Evolutionary conservation across 306 rosid species (phyloP).

Genomic region (Corylus avellana): DNA sequence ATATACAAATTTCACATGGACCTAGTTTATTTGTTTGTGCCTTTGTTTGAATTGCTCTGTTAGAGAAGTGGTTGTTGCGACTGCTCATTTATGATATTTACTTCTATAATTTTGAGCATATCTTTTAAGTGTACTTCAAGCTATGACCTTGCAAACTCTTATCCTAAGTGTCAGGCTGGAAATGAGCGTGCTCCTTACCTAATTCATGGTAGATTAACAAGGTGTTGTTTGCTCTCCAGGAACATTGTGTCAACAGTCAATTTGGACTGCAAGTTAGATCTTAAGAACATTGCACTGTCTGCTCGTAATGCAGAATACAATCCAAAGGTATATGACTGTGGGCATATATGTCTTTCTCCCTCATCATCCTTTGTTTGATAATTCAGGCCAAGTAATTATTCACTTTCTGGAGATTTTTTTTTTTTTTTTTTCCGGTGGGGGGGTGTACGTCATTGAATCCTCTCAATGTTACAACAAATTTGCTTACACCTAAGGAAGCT

Average conservation of each 20-base stretch:
- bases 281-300: slow-evolving; percentile 82
- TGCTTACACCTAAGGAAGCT: background rate
- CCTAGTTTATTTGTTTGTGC: too few relatives aligned
- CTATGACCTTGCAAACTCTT: background rate
- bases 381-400: too few relatives aligned
- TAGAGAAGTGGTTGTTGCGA: too few relatives aligned
- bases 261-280: slow-evolving; percentile 93
- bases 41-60: too few relatives aligned
- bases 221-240: slow-evolving; percentile 40
- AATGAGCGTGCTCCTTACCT: slow-evolving; percentile 12
- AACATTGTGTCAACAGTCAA: slow-evolving; percentile 94
- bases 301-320: slow-evolving; percentile 98
- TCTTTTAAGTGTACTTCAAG: background rate
- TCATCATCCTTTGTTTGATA: background rate
- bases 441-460: background rate
- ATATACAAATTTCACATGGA: too few relatives aligned
- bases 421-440: too few relatives aligned
- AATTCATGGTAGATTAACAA: background rate
- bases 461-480: background rate
- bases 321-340: slow-evolving; percentile 69
- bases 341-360: background rate
- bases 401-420: too few relatives aligned
- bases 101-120: too few relatives aligned
- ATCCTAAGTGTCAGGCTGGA: background rate
- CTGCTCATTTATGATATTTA: too few relatives aligned